phyloP scores from a whole-genome alignment of 2,329 filamentous ascomycete genomes.

The Trematosphaeria pertusa region DNA sequence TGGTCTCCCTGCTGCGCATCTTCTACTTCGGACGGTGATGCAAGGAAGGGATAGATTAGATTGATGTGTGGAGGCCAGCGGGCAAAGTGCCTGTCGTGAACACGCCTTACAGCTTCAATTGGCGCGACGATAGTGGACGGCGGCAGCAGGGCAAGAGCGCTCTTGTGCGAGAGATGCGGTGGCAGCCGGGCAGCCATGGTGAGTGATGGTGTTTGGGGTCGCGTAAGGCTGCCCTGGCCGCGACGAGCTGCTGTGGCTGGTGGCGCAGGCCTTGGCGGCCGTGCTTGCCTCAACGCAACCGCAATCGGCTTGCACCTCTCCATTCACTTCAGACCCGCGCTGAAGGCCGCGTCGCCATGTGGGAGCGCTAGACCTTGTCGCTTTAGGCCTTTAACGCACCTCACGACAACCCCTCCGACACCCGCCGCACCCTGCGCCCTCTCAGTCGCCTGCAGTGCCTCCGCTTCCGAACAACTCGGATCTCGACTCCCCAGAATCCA shows the following conservation, averaged over 20 bases:
- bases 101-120: slow-evolving; percentile 32
- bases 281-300: too few relatives aligned
- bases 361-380: slow-evolving; percentile 28
- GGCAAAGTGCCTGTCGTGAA: slow-evolving; percentile 32
- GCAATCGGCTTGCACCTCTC: too few relatives aligned
- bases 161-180: slow-evolving; percentile 34
- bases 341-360: slow-evolving; percentile 39
- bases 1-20: slow-evolving; percentile 1
- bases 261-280: slow-evolving; percentile 11
- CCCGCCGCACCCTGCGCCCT: not conserved
- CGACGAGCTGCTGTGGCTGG: slow-evolving; percentile 14
- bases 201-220: too few relatives aligned
- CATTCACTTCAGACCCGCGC: slow-evolving; percentile 20
- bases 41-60: slow-evolving; percentile 39
- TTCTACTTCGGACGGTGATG: slow-evolving; percentile 21
- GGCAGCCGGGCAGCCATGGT: slow-evolving; percentile 23
- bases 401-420: slow-evolving; percentile 17
- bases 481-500: too few relatives aligned
- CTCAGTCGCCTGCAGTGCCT: too few relatives aligned
- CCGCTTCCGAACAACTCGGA: too few relatives aligned
- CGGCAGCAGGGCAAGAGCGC: slow-evolving; percentile 33
- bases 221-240: not conserved
- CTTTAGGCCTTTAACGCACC: slow-evolving; percentile 11
- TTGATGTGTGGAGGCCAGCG: slow-evolving; percentile 44
- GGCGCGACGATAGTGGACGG: slow-evolving; percentile 28